A percentile compares a stretch with the other conserved stretches of the same genome.
phyloP scores from a whole-genome alignment of 2,329 filamentous ascomycete species.

The Coniella vitis region DNA sequence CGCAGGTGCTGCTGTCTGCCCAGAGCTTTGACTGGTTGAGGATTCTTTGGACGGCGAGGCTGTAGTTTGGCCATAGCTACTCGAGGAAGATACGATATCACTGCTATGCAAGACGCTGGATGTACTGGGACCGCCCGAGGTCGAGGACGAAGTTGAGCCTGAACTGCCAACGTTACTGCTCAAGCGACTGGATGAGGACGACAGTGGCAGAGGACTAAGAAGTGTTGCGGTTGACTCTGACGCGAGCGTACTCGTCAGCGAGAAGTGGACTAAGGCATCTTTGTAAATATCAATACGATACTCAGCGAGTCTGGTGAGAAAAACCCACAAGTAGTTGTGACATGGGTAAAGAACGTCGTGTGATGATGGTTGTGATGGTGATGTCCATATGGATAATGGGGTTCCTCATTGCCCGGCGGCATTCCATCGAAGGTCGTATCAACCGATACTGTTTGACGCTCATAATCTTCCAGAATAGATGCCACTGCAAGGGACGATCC shows the following conservation, averaged over 20 bases:
- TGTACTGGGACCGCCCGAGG: neutral
- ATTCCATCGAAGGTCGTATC: neutral
- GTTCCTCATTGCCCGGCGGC: neutral
- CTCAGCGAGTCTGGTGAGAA: neutral
- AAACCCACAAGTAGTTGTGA: neutral
- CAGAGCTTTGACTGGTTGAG: neutral
- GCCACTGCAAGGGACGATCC: too few relatives aligned
- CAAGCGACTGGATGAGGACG: neutral
- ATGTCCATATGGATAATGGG: neutral
- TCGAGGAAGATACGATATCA: neutral
- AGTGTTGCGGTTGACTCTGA: neutral
- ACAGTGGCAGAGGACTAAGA: neutral
- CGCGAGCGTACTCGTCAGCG: neutral
- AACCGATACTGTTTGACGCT: too few relatives aligned
- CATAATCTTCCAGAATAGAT: neutral
- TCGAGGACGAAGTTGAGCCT: neutral
- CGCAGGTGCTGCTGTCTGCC: neutral
- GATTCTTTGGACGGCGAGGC: neutral
- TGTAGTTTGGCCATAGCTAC: constrained; percentile 1
- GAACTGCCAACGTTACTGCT: neutral
- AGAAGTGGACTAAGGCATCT: neutral
- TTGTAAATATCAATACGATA: neutral
- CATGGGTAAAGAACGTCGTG: neutral
- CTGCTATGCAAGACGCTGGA: neutral
- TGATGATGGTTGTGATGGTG: neutral